phyloP scores from a whole-genome alignment of 108 stramenopile species.

The Cyclotella baltica region DNA sequence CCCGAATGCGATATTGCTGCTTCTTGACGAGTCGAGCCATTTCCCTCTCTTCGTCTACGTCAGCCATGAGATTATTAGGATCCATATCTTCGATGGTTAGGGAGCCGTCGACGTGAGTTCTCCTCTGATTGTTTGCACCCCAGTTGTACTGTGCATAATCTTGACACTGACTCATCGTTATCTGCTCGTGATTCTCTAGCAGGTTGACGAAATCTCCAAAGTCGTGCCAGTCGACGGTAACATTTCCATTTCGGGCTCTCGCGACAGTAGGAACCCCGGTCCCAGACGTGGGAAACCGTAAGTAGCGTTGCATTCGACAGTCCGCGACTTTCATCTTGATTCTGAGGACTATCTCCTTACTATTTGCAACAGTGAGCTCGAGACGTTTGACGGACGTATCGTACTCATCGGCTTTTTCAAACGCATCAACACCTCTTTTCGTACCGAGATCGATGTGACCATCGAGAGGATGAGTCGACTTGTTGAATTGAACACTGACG shows the following conservation, averaged over 20 bases:
- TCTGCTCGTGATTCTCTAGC: background rate
- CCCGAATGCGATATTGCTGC: slow-evolving; percentile 6
- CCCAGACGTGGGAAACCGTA: background rate
- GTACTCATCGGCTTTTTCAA: background rate
- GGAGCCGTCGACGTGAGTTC: background rate
- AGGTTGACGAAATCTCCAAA: background rate
- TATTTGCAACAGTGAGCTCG: background rate
- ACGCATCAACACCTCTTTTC: background rate
- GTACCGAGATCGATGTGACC: background rate
- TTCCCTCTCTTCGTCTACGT: background rate
- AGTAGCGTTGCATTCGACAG: background rate
- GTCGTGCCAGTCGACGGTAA: background rate
- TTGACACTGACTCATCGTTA: background rate
- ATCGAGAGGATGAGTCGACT: background rate
- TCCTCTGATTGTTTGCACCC: background rate
- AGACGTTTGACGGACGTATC: background rate
- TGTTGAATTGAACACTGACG: background rate
- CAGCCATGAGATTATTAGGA: background rate
- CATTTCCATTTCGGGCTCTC: background rate
- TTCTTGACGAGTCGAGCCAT: background rate
- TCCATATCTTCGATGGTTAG: background rate
- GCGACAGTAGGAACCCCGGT: background rate
- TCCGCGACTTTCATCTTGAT: background rate
- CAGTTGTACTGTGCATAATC: background rate
- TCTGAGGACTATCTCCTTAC: background rate